Evolutionary conservation across 257 asterid species (phyloP).

Genomic region (Primulina tabacum): DNA sequence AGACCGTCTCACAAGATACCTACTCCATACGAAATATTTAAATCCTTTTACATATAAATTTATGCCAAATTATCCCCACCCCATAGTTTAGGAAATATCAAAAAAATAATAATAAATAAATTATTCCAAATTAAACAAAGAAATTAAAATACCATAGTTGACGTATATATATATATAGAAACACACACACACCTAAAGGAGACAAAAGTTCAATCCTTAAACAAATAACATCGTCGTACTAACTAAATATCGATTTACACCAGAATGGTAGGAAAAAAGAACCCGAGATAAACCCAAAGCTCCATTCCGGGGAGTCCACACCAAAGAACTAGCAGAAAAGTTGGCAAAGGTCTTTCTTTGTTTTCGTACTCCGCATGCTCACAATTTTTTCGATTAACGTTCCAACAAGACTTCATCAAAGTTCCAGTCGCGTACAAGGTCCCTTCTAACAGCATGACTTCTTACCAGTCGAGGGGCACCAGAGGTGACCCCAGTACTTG

Average conservation of each 20-base stretch:
- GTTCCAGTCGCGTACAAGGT: slow-evolving; percentile 88
- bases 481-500: slow-evolving; percentile 36
- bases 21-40: too few relatives aligned
- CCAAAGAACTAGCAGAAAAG: not conserved
- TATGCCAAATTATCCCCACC: too few relatives aligned
- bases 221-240: not conserved
- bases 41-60: too few relatives aligned
- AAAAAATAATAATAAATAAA: too few relatives aligned
- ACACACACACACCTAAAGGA: too few relatives aligned
- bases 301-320: slow-evolving; percentile 12
- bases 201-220: too few relatives aligned
- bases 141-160: too few relatives aligned
- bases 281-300: slow-evolving; percentile 4
- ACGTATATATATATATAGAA: too few relatives aligned
- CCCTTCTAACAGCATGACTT: slow-evolving; percentile 89
- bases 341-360: too few relatives aligned
- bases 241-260: not conserved
- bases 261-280: not conserved
- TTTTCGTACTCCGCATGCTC: slow-evolving; percentile 12
- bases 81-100: too few relatives aligned
- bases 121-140: too few relatives aligned
- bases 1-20: too few relatives aligned
- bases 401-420: slow-evolving; percentile 62
- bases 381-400: slow-evolving; percentile 34
- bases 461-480: slow-evolving; percentile 75